A percentile compares a stretch with the other conserved stretches of the same genome.
phyloP scores from a whole-genome alignment of 768 basidiomycete genomes.

The Chalciporus piperatus region DNA sequence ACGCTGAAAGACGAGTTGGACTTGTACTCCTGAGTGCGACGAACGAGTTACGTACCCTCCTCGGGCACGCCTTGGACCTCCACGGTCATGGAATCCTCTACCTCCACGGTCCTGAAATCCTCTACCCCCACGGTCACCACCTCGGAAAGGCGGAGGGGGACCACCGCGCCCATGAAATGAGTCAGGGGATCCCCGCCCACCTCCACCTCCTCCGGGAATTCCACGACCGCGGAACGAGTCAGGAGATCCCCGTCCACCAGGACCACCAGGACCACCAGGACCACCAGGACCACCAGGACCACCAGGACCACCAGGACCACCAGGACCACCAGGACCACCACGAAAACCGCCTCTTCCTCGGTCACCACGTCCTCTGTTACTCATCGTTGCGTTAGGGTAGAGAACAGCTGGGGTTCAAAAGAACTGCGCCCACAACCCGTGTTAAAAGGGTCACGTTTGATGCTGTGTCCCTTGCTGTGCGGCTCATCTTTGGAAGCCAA shows the following conservation, averaged over 20 bases:
- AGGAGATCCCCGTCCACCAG: slow-evolving; percentile 33
- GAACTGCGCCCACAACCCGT: no score
- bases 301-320: no score
- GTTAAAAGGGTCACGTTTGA: slow-evolving; percentile 6
- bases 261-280: slow-evolving; percentile 27
- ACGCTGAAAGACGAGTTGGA: slow-evolving; percentile 29
- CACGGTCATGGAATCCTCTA: slow-evolving; percentile 29
- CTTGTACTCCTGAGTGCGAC: neutral
- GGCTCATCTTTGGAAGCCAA: slow-evolving; percentile 1
- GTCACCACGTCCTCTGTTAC: slow-evolving; percentile 41
- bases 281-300: slow-evolving; percentile 8
- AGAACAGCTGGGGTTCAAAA: neutral
- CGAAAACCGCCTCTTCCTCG: slow-evolving; percentile 34
- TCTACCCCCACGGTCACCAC: slow-evolving; percentile 31
- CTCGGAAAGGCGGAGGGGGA: slow-evolving; percentile 24
- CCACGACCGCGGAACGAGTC: slow-evolving; percentile 26
- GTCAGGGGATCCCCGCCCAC: slow-evolving; percentile 32
- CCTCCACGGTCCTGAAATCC: slow-evolving; percentile 27
- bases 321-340: slow-evolving; percentile 24
- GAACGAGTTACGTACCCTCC: slow-evolving; percentile 36
- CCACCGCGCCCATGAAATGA: slow-evolving; percentile 25
- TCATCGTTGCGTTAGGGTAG: slow-evolving; percentile 21
- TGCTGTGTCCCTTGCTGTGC: slow-evolving; percentile 18
- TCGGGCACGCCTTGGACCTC: slow-evolving; percentile 29
- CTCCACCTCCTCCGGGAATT: slow-evolving; percentile 21